Evolutionary conservation across 441 rosid genomes (phyloP).

Genomic region (Gossypium schwendimanii): DNA sequence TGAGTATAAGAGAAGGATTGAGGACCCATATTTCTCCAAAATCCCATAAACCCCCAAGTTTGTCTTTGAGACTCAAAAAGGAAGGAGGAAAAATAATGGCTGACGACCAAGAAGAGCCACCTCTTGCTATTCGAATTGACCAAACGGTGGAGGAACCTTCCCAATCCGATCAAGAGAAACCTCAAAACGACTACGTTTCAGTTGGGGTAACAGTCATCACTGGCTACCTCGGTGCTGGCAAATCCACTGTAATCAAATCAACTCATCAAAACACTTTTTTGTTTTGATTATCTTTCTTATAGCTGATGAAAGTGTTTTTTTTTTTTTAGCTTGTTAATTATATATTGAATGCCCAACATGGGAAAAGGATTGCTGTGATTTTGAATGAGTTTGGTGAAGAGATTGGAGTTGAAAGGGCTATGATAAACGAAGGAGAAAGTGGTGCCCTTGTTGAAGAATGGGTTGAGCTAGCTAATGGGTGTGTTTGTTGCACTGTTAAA

Average conservation of each 20-base stretch:
- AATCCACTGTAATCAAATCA: slow-evolving; percentile 64
- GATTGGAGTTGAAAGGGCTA: slow-evolving; percentile 92
- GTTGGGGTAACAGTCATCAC: slow-evolving; percentile 86
- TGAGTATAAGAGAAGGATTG: not conserved
- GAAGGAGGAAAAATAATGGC: slow-evolving; percentile 33
- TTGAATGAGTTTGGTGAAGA: slow-evolving; percentile 97
- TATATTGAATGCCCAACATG: slow-evolving; percentile 72
- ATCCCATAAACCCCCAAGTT: not conserved
- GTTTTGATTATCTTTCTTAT: not conserved
- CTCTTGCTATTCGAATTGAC: slow-evolving; percentile 52
- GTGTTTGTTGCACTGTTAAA: slow-evolving; percentile 89
- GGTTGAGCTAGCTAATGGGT: slow-evolving; percentile 92
- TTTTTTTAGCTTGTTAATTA: slow-evolving; percentile 64
- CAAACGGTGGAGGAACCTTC: not conserved
- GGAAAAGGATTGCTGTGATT: slow-evolving; percentile 84
- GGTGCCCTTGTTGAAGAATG: slow-evolving; percentile 89
- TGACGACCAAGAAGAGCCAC: slow-evolving; percentile 63
- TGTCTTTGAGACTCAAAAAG: not conserved
- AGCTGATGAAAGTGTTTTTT: not conserved
- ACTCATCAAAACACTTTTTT: not conserved
- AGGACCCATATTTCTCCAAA: not conserved
- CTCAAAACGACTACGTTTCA: slow-evolving; percentile 25
- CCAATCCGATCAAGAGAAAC: slow-evolving; percentile 6
- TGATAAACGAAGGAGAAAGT: slow-evolving; percentile 87
- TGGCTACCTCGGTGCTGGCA: slow-evolving; percentile 93